Conservation (phyloP, 352 stramenopile species). For the Phytophthora brassicae region DNA sequence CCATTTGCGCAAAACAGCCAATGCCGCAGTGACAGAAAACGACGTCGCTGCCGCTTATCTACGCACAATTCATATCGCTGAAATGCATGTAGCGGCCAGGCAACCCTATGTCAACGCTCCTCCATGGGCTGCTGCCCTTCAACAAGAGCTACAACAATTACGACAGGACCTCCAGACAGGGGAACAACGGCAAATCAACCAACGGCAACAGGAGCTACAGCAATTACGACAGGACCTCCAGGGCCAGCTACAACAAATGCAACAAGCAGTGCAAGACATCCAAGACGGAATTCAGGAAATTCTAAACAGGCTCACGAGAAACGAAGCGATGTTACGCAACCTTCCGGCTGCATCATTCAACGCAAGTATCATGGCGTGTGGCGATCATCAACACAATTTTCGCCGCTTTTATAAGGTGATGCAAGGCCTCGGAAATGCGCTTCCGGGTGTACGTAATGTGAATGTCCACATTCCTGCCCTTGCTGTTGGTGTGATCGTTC, state of each 20-base stretch:
- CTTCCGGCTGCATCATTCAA: neutral
- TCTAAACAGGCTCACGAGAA: neutral
- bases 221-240: neutral
- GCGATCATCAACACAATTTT: neutral
- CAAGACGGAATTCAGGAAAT: neutral
- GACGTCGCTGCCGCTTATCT: no score
- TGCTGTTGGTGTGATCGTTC: constrained; percentile 4
- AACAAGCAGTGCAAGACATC: neutral
- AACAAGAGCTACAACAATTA: neutral
- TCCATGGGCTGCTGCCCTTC: constrained; percentile 1
- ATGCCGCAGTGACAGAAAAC: no score
- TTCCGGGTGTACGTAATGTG: neutral
- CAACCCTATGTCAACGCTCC: neutral
- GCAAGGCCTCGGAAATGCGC: neutral
- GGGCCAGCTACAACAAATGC: neutral
- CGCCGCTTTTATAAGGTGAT: constrained; percentile 2
- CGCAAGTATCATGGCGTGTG: neutral
- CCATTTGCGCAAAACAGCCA: no score
- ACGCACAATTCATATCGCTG: no score
- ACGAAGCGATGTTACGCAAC: no score
- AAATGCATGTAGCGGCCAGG: no score
- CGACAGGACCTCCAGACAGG: neutral
- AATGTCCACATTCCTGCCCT: neutral
- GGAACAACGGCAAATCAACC: no score
- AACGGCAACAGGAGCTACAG: no score